A percentile compares a stretch with the other conserved stretches of the same genome.
Conservation (phyloP, 2,329 filamentous ascomycete genomes). For the Microdochium nivale region DNA sequence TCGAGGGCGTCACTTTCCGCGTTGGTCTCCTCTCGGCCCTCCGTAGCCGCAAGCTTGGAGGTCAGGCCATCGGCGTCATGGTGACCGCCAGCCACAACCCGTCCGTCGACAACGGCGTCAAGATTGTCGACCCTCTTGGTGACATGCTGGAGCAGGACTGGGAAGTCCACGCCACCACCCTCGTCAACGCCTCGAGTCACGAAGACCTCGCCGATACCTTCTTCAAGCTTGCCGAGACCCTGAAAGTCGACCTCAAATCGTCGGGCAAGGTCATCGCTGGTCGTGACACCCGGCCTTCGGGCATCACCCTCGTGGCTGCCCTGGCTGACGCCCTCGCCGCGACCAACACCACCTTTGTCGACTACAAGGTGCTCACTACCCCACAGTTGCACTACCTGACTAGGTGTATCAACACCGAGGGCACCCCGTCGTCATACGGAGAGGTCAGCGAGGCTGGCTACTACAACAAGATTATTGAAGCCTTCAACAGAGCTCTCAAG, state of each 20-base stretch:
- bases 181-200: slow-evolving; percentile 77
- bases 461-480: slow-evolving; percentile 81
- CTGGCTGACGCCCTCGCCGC: slow-evolving; percentile 73
- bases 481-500: slow-evolving; percentile 77
- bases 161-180: slow-evolving; percentile 79
- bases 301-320: slow-evolving; percentile 71
- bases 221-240: slow-evolving; percentile 62
- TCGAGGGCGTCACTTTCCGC: slow-evolving; percentile 87
- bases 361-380: slow-evolving; percentile 88
- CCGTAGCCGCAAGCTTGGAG: slow-evolving; percentile 80
- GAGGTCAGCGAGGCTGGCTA: slow-evolving; percentile 85
- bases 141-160: slow-evolving; percentile 97
- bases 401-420: slow-evolving; percentile 87
- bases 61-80: slow-evolving; percentile 93
- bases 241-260: slow-evolving; percentile 64
- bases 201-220: slow-evolving; percentile 70
- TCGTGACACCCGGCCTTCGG: slow-evolving; percentile 87
- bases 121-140: slow-evolving; percentile 94
- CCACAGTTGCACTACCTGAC: slow-evolving; percentile 98
- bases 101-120: slow-evolving; percentile 82
- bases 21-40: slow-evolving; percentile 84
- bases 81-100: slow-evolving; percentile 92
- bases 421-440: slow-evolving; percentile 80
- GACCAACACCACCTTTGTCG: slow-evolving; percentile 63
- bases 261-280: slow-evolving; percentile 81